Evolutionary conservation across 2,329 filamentous ascomycete species (phyloP), one percentile per base, ranked within the genome.

Genomic region (Raffaelea ambrosiae): DNA sequence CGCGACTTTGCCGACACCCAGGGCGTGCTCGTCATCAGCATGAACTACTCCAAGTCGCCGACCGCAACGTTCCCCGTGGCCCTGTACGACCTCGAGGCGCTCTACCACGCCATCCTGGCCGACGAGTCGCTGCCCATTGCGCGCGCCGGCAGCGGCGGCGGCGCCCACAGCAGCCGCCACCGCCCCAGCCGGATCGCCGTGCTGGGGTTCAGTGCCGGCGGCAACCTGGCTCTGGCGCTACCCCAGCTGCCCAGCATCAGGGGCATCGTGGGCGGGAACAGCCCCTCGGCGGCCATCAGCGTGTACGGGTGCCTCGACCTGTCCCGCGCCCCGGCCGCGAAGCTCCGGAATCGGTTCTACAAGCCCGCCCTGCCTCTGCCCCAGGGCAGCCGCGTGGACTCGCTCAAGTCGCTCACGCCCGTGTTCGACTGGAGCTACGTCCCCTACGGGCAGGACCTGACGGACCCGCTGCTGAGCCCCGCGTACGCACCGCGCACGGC

Each of bases 141-240:
- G 56, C 53, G 56, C 8, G 48, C 54, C 2, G 59, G 61, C 18
- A 14, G 23, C 35, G 21, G 16, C 40, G 42, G 33, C 42, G 23
- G 5, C 16, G 7, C 26, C 26, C 7, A 29, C 26, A 29, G 13
- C 26, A 29, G 13, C n/a, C n/a, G n/a, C n/a, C n/a, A n/a, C 5
- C 20, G 40, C 20, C 20, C 22, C 3, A 48, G 38, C 42, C 44
- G 35, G 13, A 60, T 75, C 7, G 64, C 65, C 0, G 52, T 77
- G 1, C 66, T 63, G 1, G 74, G 74, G 3, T 76, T 72, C 57
- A 72, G 68, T 40, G 72, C 73, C 0, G 74, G 74, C 23, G 74
- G 66, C 4, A 76, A 73, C 53, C 60, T 77, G 1, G 54, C 65
- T 1, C 59, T 76, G 2, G 59, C 62, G 5, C 66, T 64, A 0